Evolutionary conservation across 805 yeast genomes (phyloP).

Genomic region (Monosporozyma aquatica): DNA sequence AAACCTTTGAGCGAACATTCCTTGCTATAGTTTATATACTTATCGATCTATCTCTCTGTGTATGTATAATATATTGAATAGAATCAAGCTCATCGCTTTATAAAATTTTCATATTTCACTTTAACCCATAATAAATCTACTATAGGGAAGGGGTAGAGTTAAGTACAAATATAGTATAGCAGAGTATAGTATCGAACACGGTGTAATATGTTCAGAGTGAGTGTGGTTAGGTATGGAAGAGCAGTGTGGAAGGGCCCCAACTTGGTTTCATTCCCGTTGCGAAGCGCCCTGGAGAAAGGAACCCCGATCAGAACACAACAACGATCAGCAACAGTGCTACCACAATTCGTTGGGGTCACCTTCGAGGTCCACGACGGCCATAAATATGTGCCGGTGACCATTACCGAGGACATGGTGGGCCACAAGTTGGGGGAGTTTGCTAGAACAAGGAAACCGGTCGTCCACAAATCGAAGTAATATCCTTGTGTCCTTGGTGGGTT

Average conservation of each 20-base stretch:
- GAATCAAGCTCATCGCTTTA: background rate
- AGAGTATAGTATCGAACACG: too few species aligned
- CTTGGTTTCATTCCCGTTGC: conserved; percentile 89
- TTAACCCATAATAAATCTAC: too few species aligned
- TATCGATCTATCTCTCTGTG: too few species aligned
- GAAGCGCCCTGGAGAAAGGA: conserved; percentile 69
- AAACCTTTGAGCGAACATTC: conserved; percentile 59
- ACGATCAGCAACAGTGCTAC: conserved; percentile 86
- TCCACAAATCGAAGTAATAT: background rate
- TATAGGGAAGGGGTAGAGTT: too few species aligned
- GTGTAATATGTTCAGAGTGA: conserved; percentile 9
- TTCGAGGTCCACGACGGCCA: conserved; percentile 96
- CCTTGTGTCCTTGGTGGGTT: too few species aligned
- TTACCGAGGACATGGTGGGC: conserved; percentile 95
- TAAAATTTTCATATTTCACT: too few species aligned
- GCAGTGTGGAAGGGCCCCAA: conserved; percentile 76
- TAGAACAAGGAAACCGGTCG: conserved; percentile 70
- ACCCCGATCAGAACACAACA: conserved; percentile 94
- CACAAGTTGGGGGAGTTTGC: conserved; percentile 92
- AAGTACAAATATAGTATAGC: too few species aligned
- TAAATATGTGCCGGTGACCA: conserved; percentile 79
- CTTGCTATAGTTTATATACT: too few species aligned
- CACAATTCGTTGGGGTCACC: conserved; percentile 89
- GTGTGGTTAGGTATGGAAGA: conserved; percentile 32
- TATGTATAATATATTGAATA: background rate